Percentiles rank a stretch among this genome's conserved stretches.
Evolutionary conservation across 495 filamentous ascomycete species (phyloP).

Genomic region (Neurospora sp.): DNA sequence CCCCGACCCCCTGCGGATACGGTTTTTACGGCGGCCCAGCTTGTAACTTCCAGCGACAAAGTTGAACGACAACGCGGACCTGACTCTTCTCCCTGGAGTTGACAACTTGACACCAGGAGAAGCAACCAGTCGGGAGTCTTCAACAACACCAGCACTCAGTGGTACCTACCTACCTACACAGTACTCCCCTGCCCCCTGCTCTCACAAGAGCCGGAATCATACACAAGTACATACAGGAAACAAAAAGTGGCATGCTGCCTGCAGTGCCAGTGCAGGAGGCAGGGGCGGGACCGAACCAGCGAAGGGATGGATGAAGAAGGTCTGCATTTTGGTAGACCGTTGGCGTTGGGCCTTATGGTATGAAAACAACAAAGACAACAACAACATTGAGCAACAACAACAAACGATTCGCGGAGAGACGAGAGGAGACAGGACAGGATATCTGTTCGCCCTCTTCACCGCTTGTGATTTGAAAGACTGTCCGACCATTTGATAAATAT

Average conservation of each 20-base stretch:
- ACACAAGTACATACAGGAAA: not conserved
- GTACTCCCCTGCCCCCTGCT: not conserved
- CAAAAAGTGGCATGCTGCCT: not conserved
- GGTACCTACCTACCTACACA: not conserved
- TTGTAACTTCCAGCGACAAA: not conserved
- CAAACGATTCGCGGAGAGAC: not conserved
- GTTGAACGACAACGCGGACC: not conserved
- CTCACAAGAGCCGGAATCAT: not conserved
- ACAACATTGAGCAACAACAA: not conserved
- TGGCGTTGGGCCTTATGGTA: not conserved
- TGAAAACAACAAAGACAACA: not conserved
- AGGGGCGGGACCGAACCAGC: not conserved
- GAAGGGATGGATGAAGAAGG: not conserved
- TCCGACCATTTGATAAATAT: not conserved
- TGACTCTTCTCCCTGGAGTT: not conserved
- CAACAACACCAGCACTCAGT: not conserved
- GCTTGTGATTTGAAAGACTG: not conserved
- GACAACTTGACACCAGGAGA: not conserved
- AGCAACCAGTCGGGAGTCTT: not conserved
- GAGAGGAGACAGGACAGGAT: not conserved
- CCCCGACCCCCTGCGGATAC: not conserved
- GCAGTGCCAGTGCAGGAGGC: not conserved
- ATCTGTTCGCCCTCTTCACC: not conserved
- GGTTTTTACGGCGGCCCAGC: not conserved
- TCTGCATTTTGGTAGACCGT: not conserved